Base-by-base conservation (phyloP, 2,329 filamentous ascomycete species). In the Beauveria sp. region DNA sequence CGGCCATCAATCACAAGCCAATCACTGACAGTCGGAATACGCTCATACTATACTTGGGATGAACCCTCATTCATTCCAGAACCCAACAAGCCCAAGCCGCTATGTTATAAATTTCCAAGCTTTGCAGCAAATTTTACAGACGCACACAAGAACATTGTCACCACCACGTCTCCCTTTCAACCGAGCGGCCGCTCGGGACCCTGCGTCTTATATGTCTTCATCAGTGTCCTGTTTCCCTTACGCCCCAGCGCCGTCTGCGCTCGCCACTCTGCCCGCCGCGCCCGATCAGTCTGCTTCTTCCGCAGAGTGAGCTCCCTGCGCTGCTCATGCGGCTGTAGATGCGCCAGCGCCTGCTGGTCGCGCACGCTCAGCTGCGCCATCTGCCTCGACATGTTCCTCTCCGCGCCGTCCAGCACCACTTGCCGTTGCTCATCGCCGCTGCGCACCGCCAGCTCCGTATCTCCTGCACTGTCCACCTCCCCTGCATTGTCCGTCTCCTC, bases 191-290 rank as follows among this genome's bases (percentile, higher is more conserved):
- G 56, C 37, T 52, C 58, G 2, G 26, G 40, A n/a, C 46, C 53
- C 22, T 51, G 41, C 30, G 40, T 3, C n/a, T 46, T 58, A 30
- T 54, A 62, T 18, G 53, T 46, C 47, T 40, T 52, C 44, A 59
- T 56, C 40, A 62, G 20, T 10, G 55, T 59, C 50, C 55, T 62
- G 44, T 62, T 62, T 1, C 61, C 55, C 41, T 62, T 62, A 24
- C 55, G 47, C n/a, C 43, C 61, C 34, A 59, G 24, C 28, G 41
- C 44, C 34, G 44, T 4, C 48, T 44, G 40, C 30, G 47, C 41
- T 28, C 48, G 55, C 47, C 55, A 51, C 50, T 59, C 55, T 7
- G 48, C 50, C 30, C 61, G 26, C 12, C 41, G 48, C n/a, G 30
- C 55, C 24, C 26, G 43, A 30, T 59, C 44, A 8, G 20, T n/a